Evolutionary conservation across 805 yeast species (phyloP), one percentile per base, ranked within the genome.

Genomic region (Candida maltosa): DNA sequence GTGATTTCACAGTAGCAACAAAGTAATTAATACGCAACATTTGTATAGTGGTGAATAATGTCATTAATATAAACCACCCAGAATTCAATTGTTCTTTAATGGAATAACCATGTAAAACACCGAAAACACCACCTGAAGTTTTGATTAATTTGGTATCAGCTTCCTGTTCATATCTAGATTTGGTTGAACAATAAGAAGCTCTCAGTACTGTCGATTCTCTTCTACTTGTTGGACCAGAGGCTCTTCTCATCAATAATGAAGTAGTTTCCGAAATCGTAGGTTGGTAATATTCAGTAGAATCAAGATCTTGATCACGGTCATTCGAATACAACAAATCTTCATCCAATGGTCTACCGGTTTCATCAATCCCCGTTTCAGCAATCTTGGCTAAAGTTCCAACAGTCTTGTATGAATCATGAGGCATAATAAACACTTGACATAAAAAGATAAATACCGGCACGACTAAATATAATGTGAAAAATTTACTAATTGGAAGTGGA

Each of bases 21-120:
- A 87, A 91, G 58, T 86, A 91, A 64, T 89, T 89, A 47, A 89
- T 82, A 55, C 97, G 71, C 29, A 91, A 70, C 96, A 89, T 89
- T 58, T 87, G 94, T 38, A 89, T 73, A 3, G 89, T 75, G 5
- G 96, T 84, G 57, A 88, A 86, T 2, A 76, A 52, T 17, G 86
- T 75, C 84, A 87, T 83, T 37, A 88, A 60, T 32, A 70, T 51
- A 55, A 88, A 91, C 93, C 96, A 87, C 3, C 83, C 73, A 4
- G 85, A 70, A 29, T 54, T 60, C 41, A 78, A 60, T 49, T 79
- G 86, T 23, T 60, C 65, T 5, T 41, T 37, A 6, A 76, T 73
- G 1, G 78, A 41, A 29, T 65, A 58, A 4, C 81, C 84, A 56
- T 91, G 96, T 56, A 89, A 60, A 10, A 81, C 74, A 11, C 96